These are phyloP conservation scores for Ceratobasidium papillatum DNA, from an alignment of 1,284 basidiomycete genomes.

Conservation along the genomic window DNA sequence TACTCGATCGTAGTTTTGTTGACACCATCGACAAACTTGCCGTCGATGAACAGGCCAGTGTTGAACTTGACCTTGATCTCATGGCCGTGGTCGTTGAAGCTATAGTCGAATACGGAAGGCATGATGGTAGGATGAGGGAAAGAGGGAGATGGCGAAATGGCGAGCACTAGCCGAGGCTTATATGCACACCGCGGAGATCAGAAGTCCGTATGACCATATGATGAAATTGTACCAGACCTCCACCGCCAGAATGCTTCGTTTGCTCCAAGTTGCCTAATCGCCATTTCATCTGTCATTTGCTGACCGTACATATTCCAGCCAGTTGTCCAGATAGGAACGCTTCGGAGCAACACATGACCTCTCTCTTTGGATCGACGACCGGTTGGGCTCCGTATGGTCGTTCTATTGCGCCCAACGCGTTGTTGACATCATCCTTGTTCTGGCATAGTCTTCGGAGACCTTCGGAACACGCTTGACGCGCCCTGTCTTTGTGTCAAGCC, in stretches of 20 bases:
- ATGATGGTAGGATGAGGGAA: conserved; percentile 10
- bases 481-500: not conserved
- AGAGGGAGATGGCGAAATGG: not conserved
- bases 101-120: conserved; percentile 43
- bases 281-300: not conserved
- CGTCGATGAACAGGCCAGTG: conserved; percentile 84
- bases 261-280: conserved; percentile 7
- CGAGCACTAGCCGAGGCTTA: not conserved
- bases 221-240: too few relatives aligned
- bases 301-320: not conserved
- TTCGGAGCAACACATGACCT: conserved; percentile 21
- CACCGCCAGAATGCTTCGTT: not conserved
- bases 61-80: conserved; percentile 54
- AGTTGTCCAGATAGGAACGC: not conserved
- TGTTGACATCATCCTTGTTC: not conserved
- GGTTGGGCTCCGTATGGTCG: not conserved
- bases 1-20: conserved; percentile 73
- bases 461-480: conserved; percentile 3
- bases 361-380: conserved; percentile 6
- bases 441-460: not conserved
- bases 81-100: conserved; percentile 38
- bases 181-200: not conserved
- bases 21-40: conserved; percentile 79
- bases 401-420: not conserved
- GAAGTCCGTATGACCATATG: not conserved